A percentile compares a stretch with the other conserved stretches of the same genome.
Evolutionary conservation across 2,329 filamentous ascomycete species (phyloP).

Genomic region (Tolypocladium inflatum): DNA sequence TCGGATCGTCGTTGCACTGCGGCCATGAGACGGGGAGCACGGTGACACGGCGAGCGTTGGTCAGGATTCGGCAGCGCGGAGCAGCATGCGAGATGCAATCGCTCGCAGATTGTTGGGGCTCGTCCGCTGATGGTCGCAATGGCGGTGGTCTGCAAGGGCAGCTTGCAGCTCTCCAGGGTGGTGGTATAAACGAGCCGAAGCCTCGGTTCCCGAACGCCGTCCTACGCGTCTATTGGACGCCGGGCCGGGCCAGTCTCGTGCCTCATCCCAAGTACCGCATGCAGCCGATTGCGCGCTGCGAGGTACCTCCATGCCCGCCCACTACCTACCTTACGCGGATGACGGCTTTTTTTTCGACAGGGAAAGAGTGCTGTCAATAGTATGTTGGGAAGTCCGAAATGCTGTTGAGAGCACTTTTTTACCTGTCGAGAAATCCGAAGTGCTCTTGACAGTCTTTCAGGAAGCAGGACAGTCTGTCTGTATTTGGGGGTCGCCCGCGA

Average conservation of each 20-base stretch:
- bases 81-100: neutral
- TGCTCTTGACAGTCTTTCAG: too few species aligned
- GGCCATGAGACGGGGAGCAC: neutral
- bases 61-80: neutral
- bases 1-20: neutral
- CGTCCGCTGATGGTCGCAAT: neutral
- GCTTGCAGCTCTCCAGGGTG: neutral
- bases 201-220: conserved; percentile 3
- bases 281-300: neutral
- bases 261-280: neutral
- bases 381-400: too few species aligned
- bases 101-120: neutral
- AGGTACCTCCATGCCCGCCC: neutral
- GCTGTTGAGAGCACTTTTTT: too few species aligned
- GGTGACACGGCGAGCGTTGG: neutral
- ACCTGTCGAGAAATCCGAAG: too few species aligned
- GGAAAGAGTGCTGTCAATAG: too few species aligned
- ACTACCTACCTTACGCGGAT: too few species aligned
- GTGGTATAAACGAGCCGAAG: neutral
- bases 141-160: neutral
- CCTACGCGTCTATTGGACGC: neutral
- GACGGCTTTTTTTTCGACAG: too few species aligned
- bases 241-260: neutral
- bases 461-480: too few species aligned
- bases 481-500: too few species aligned